phyloP scores from a whole-genome alignment of 2,329 filamentous ascomycete genomes.

The Tolypocladium amazonense region DNA sequence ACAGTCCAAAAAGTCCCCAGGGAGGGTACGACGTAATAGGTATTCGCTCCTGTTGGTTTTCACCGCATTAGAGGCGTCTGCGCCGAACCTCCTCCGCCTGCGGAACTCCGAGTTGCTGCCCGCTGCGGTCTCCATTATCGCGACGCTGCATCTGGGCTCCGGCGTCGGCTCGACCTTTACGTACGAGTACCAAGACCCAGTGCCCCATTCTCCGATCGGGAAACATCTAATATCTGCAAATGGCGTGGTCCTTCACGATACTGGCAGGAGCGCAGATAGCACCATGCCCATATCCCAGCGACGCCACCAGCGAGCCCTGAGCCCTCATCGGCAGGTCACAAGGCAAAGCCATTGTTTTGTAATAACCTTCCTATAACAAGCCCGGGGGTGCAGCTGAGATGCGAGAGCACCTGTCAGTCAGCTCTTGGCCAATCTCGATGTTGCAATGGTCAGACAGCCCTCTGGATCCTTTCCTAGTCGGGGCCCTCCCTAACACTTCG shows the following conservation, averaged over 20 bases:
- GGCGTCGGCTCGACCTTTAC: background rate
- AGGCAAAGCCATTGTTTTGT: background rate
- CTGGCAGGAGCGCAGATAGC: background rate
- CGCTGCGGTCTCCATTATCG: background rate
- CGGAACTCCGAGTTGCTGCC: background rate
- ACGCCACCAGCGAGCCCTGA: background rate
- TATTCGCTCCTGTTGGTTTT: background rate
- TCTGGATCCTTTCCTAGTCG: background rate
- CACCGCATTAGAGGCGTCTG: background rate
- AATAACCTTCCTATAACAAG: background rate
- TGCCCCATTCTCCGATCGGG: background rate
- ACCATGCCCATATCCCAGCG: background rate
- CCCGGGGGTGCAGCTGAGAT: background rate
- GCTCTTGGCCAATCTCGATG: background rate
- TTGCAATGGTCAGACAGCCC: background rate
- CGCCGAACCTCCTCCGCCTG: background rate
- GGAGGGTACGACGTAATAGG: background rate
- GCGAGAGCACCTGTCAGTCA: background rate
- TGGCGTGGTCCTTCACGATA: background rate
- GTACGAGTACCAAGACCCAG: background rate
- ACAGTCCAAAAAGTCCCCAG: slow-evolving; percentile 1
- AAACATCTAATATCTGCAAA: background rate
- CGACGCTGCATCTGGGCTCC: background rate
- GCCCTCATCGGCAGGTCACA: background rate
- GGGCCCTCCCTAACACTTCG: background rate